Conservation (phyloP, 768 basidiomycete genomes). For the Collybia sp. region DNA sequence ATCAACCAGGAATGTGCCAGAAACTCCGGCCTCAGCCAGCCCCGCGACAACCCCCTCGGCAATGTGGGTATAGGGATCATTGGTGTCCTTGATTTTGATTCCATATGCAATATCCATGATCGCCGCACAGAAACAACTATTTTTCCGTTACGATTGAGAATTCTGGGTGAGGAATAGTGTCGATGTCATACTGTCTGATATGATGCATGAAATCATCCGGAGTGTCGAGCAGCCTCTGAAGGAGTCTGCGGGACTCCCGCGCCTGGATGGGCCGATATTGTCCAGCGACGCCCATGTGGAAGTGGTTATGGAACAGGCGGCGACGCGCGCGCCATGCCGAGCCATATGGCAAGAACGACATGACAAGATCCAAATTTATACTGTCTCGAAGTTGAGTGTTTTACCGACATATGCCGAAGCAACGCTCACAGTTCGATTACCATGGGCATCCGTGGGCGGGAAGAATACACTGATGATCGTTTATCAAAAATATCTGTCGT, state of each 20-base stretch:
- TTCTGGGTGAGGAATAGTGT: neutral
- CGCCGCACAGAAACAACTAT: constrained; percentile 22
- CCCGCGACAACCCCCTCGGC: no score
- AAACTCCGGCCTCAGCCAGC: no score
- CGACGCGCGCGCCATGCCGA: constrained; percentile 5
- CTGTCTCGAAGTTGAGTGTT: neutral
- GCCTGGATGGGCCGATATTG: neutral
- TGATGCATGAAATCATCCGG: neutral
- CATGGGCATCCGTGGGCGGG: constrained; percentile 2
- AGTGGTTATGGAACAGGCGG: constrained; percentile 11
- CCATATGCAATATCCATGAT: no score
- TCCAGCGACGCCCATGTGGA: constrained; percentile 11
- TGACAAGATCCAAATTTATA: constrained; percentile 6
- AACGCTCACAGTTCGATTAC: constrained; percentile 6
- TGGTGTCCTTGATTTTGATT: no score
- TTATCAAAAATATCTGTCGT: no score
- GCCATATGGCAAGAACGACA: constrained; percentile 12
- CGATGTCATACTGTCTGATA: neutral
- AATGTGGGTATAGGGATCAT: constrained; percentile 28
- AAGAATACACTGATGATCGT: constrained; percentile 11
- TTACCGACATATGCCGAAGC: neutral
- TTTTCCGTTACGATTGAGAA: neutral
- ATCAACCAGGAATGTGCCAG: no score
- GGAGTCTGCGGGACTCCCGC: neutral
- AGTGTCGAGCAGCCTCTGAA: constrained; percentile 4